Evolutionary conservation across 176 grass and related monocot genomes (phyloP).

Genomic region (Olyra latifolia): DNA sequence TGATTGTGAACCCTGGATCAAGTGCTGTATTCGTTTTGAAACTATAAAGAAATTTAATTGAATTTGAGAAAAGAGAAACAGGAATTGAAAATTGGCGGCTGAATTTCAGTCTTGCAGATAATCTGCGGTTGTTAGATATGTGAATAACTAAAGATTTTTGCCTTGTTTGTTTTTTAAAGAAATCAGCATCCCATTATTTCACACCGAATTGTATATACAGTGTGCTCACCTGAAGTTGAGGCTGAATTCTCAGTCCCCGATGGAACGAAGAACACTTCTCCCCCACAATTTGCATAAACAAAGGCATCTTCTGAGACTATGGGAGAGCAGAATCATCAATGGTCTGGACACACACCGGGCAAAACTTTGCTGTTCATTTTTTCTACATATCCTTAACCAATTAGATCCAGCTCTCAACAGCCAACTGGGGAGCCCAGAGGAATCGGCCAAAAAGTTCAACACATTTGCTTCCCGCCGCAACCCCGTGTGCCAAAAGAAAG

Average conservation of each 20-base stretch:
- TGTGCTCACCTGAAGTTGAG: conserved; percentile 2
- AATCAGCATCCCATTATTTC: neutral
- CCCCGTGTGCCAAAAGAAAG: neutral
- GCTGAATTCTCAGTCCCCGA: conserved; percentile 4
- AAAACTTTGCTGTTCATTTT: conserved; percentile 22
- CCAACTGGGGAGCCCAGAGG: conserved; percentile 9
- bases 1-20: neutral
- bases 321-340: conserved; percentile 43
- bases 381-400: conserved; percentile 13
- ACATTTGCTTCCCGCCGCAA: neutral
- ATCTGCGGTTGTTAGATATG: neutral
- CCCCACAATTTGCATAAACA: conserved; percentile 15
- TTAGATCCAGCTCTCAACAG: conserved; percentile 35
- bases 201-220: neutral
- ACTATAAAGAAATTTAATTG: no score
- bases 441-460: conserved; percentile 4
- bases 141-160: neutral
- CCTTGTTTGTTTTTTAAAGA: no score
- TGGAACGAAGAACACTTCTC: conserved; percentile 5
- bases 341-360: conserved; percentile 39
- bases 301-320: neutral
- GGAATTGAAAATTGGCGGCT: no score
- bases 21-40: neutral
- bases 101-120: neutral
- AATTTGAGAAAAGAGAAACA: no score